Base-by-base conservation (phyloP, 2,329 filamentous ascomycete species). In the Alternaria sp. region DNA sequence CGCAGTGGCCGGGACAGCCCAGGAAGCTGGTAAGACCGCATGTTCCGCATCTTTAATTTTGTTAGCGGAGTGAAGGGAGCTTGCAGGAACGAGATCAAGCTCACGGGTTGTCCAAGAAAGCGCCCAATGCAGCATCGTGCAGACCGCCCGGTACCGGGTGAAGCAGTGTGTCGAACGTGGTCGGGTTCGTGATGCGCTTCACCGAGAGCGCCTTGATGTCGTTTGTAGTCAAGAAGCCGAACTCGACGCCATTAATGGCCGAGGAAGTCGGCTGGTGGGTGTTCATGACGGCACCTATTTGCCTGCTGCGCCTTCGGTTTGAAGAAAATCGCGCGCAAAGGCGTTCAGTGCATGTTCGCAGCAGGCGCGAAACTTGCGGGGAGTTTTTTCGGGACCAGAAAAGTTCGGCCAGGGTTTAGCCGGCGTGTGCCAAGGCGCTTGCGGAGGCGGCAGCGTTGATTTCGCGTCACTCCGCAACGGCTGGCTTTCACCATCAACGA, bases 201-300 rank as follows among this genome's bases (percentile, higher is more conserved):
- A 97, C 95, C 8, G 95, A 99, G 70, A 98, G 88, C 61, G 88
- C 86, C 76, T 89, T 88, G 75, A 99, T 93, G 78, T 99, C 94
- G 60, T 89, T 84, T 51, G 88, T 84, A 21, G 90, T 88, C 68
- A 98, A 87, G 74, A 96, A 92, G 44, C 88, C 89, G 78, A 99
- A 99, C 76, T 96, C 91, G 73, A 99, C 92, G 75, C 89, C 90
- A 76, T 90, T 86, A 72, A 99, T 90, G 75, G 88, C 84, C 72
- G 93, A 96, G 65, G 90, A 85, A 63, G 97, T 86, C 42, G 95
- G 93, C 74, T 93, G 91, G 11, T 81, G 81, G 52, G 79, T 78
- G 62, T 83, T 84, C 78, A 80, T 80, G 42, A 41, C 59, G 62
- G 59, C 56, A 31, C 51, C 53, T 40, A 31, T 36, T 58, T 53